phyloP scores from a whole-genome alignment of 208 protist genomes.

The Leishmania tarentolae region DNA sequence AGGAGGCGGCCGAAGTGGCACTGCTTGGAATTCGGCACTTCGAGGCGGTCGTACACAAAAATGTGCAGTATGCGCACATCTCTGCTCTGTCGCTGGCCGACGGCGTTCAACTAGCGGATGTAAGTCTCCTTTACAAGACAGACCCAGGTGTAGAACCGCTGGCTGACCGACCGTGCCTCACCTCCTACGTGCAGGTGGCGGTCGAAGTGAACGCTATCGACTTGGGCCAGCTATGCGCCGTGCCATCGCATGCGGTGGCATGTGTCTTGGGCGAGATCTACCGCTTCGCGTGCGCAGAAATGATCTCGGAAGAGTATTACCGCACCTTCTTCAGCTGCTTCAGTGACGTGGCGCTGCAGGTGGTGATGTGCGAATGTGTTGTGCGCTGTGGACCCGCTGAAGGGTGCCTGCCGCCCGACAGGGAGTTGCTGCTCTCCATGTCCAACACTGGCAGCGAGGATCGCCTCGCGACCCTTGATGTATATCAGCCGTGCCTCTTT shows the following conservation, averaged over 20 bases:
- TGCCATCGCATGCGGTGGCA: slow-evolving; percentile 22
- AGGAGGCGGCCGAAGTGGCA: slow-evolving; percentile 7
- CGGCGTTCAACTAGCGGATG: slow-evolving; percentile 17
- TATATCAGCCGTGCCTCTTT: slow-evolving; percentile 16
- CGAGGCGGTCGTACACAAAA: slow-evolving; percentile 15
- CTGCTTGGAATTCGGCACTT: slow-evolving; percentile 10
- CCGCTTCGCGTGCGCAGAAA: slow-evolving; percentile 38
- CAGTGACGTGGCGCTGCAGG: slow-evolving; percentile 47
- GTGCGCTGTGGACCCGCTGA: slow-evolving; percentile 14
- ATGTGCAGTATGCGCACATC: slow-evolving; percentile 16
- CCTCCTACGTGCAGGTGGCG: slow-evolving; percentile 51
- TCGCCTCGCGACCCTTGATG: slow-evolving; percentile 13
- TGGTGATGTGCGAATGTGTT: slow-evolving; percentile 39
- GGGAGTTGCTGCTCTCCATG: slow-evolving; percentile 22
- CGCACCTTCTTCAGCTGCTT: slow-evolving; percentile 64
- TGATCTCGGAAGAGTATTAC: slow-evolving; percentile 51
- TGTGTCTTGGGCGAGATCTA: slow-evolving; percentile 15
- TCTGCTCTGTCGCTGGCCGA: slow-evolving; percentile 16
- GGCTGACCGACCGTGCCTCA: slow-evolving; percentile 35
- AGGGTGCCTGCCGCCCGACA: not conserved
- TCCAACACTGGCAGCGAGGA: slow-evolving; percentile 19
- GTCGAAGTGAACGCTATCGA: slow-evolving; percentile 27
- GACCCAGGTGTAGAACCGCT: slow-evolving; percentile 20
- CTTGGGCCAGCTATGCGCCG: slow-evolving; percentile 21
- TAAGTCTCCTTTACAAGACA: slow-evolving; percentile 24